Evolutionary conservation across 768 basidiomycete species (phyloP).

Genomic region (Boletus bicolor): DNA sequence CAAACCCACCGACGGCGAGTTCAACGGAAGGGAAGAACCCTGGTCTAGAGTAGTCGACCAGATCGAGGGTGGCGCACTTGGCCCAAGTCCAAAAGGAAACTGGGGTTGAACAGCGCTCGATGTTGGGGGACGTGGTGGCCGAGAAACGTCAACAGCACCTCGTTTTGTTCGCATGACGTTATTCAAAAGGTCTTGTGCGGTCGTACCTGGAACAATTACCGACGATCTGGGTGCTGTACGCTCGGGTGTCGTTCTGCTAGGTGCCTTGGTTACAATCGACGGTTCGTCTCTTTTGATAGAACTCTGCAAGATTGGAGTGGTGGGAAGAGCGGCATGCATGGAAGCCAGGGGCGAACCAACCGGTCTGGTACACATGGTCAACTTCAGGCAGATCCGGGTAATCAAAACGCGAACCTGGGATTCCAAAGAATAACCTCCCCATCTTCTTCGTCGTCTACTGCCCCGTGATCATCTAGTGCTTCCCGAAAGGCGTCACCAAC

Average conservation of each 20-base stretch:
- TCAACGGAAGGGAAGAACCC: slow-evolving; percentile 20
- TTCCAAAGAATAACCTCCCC: slow-evolving; percentile 76
- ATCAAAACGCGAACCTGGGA: slow-evolving; percentile 45
- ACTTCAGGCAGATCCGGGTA: background rate
- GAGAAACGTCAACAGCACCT: slow-evolving; percentile 15
- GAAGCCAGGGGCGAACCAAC: slow-evolving; percentile 19
- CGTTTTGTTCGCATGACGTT: slow-evolving; percentile 32
- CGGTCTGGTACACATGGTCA: slow-evolving; percentile 14
- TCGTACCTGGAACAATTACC: slow-evolving; percentile 38
- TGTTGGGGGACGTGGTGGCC: slow-evolving; percentile 12
- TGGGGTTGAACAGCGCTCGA: slow-evolving; percentile 38
- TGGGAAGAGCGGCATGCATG: slow-evolving; percentile 13
- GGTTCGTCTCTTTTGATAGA: slow-evolving; percentile 5
- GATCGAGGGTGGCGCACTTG: slow-evolving; percentile 53
- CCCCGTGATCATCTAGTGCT: slow-evolving; percentile 38
- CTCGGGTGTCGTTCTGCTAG: slow-evolving; percentile 16
- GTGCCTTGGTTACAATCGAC: background rate
- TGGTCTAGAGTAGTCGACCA: slow-evolving; percentile 64
- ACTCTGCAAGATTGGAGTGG: slow-evolving; percentile 14
- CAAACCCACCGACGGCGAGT: slow-evolving; percentile 7
- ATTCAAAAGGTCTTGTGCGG: slow-evolving; percentile 66
- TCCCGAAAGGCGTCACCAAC: slow-evolving; percentile 65
- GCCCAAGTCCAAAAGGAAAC: slow-evolving; percentile 52
- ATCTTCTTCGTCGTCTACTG: slow-evolving; percentile 47
- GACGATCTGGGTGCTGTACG: slow-evolving; percentile 27